Base-by-base conservation (phyloP, 345 rosid genomes). In the Citrus trifoliata region DNA sequence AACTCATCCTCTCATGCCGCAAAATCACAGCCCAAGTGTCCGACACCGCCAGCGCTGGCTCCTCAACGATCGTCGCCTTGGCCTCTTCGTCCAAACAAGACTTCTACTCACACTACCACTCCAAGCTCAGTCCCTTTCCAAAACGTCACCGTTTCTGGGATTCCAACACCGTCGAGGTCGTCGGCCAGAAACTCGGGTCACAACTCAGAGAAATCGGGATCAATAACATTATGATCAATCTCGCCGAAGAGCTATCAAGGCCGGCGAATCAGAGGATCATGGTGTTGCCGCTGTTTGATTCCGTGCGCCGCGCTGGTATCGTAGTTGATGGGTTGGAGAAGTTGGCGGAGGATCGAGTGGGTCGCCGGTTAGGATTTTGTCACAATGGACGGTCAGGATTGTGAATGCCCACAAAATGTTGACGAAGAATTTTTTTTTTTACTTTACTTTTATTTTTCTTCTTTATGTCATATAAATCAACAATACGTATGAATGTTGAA, bases 21-120 rank as follows among this genome's bases (percentile, higher is more conserved):
- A 89, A 92, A 66, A 89, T 95, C 87, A 88, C 95, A 9, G 98
- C 94, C 19, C 97, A 90, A 68, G 98, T 95, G 32, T 90, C 90
- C 1, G 86, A 83, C 38, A 88, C 95, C 10, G 82, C 85, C 67
- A 83, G 87, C 62, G 40, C 42, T 7, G 21, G 24, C 24, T 33
- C 58, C 22, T 80, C 95, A 77, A 82, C 92, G 62, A 88, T 95
- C 84, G 80, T 95, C 63, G 98, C 97, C 81, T 93, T 93, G 97
- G 97, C 97, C 42, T 92, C 97, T 24, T 95, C 98, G 59, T 77
- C 96, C 69, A 93, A 91, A 74, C 90, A 89, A 14, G 97, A 91
- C 35, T 95, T 92, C 82, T 80, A 88, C 12, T 83, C 93, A n/a
- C 86, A 75, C 66, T 86, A 76, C 87, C 95, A 94, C 53, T 82